Percentiles rank a stretch among this genome's conserved stretches.
Evolutionary conservation across 129 eudicot genomes (phyloP).

Genomic region (Centaurea solstitialis): DNA sequence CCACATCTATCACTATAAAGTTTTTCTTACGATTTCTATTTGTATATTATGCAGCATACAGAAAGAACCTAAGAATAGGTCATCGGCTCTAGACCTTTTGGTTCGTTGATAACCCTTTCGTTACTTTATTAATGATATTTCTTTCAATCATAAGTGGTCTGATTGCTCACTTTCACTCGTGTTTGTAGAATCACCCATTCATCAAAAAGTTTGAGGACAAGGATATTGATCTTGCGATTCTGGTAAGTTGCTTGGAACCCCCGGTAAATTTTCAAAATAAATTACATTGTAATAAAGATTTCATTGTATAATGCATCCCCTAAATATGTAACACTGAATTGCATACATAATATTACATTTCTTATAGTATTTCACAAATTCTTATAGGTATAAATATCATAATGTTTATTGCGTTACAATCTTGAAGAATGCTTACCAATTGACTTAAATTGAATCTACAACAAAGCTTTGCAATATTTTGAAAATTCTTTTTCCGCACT

Average conservation of each 20-base stretch:
- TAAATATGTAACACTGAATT: constrained; percentile 16
- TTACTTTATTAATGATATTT: background rate
- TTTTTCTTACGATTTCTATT: constrained; percentile 6
- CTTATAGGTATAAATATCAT: background rate
- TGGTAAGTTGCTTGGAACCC: constrained; percentile 79
- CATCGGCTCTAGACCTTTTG: constrained; percentile 79
- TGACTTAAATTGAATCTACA: background rate
- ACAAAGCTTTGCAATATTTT: no score
- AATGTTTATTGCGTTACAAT: background rate
- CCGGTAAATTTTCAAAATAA: constrained; percentile 71
- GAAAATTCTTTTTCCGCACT: no score
- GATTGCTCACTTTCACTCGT: constrained; percentile 12
- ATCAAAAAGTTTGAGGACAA: constrained; percentile 96
- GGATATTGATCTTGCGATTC: constrained; percentile 79
- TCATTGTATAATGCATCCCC: constrained; percentile 14
- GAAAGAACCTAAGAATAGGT: constrained; percentile 80
- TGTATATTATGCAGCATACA: constrained; percentile 66
- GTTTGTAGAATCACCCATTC: constrained; percentile 75
- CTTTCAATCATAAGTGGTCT: background rate
- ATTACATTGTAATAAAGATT: constrained; percentile 12
- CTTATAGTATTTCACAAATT: constrained; percentile 16
- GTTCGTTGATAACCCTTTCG: constrained; percentile 41
- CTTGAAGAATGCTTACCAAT: background rate
- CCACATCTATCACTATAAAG: background rate
- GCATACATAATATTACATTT: constrained; percentile 7